These are phyloP conservation scores for Phytophthora foliorum DNA, from an alignment of 352 stramenopile species.

Conservation along the genomic window DNA sequence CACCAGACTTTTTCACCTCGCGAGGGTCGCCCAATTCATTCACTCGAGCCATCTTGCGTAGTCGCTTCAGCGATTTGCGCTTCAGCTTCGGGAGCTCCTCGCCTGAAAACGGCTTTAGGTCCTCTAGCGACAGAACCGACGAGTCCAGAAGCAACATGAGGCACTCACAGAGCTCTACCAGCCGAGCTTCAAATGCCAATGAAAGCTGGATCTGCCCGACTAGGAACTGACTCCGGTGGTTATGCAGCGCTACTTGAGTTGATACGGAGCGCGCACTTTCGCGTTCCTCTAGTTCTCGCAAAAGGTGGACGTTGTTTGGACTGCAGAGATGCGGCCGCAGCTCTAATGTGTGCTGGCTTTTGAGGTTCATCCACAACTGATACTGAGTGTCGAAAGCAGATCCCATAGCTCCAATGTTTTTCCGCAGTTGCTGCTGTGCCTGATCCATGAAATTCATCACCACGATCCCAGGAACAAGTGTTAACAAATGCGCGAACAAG, in stretches of 20 bases:
- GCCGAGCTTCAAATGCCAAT: constrained; percentile 56
- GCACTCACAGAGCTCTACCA: constrained; percentile 54
- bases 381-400: constrained; percentile 48
- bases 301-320: constrained; percentile 63
- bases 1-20: constrained; percentile 54
- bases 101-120: constrained; percentile 58
- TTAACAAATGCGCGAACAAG: constrained; percentile 66
- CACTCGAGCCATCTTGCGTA: constrained; percentile 70
- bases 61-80: constrained; percentile 77
- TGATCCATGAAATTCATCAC: constrained; percentile 50
- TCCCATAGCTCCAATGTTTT: constrained; percentile 16
- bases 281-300: constrained; percentile 63
- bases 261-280: constrained; percentile 55
- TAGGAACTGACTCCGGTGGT: constrained; percentile 48
- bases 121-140: constrained; percentile 67
- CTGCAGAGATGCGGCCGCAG: constrained; percentile 82
- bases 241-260: constrained; percentile 40
- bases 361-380: constrained; percentile 52
- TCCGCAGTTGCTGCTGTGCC: constrained; percentile 27
- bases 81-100: constrained; percentile 61
- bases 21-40: constrained; percentile 63
- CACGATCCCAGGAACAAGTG: constrained; percentile 55
- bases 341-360: constrained; percentile 56
- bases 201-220: constrained; percentile 39
- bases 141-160: constrained; percentile 66